Base-by-base conservation (phyloP, 2,329 filamentous ascomycete genomes). In the Myriangium duriaei region DNA sequence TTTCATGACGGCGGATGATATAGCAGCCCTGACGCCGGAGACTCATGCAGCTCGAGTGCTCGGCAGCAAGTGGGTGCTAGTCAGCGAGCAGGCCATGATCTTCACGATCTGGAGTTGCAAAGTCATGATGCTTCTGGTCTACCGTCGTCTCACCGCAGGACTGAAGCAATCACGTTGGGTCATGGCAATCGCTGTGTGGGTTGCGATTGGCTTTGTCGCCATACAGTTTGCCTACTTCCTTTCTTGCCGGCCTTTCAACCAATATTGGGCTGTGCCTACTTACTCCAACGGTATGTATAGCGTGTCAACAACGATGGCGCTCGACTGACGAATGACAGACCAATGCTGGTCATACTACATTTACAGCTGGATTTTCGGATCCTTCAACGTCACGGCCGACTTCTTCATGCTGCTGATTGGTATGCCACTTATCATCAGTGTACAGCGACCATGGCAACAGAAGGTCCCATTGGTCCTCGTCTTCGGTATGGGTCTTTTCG, bases 11-110 rank as follows among this genome's bases (percentile, higher is more conserved):
- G 62, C 66, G 0, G 55, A 63, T 11, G 60, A 73, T 17, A 52
- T 56, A 0, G 48, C 54, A 0, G 43, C 51, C 3, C 56, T 77
- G 33, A 72, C 72, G 0, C 59, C 65, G 0, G 44, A 57, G 0
- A 61, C 60, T 24, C 62, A 66, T 32, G 47, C 45, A 3, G 56
- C 62, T 19, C 59, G 71, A 34, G 51, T 59, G 1, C 57, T 53
- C 26, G 75, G 74, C 9, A 76, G 71, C 32, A 79, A 79, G 61
- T 68, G 74, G 59, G 73, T 77, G 1, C 60, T 77, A 26, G 67
- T 76, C 6, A 69, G 72, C 2, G 74, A 79, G 46, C 70, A 78
- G 51, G 68, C 71, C 45, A 75, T 77, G 53, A 58, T 74, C 18
- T 51, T 70, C 32, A 67, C 65, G 11, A 64, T 65, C 19, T 73